phyloP scores from a whole-genome alignment of 2,329 filamentous ascomycete species.

The Diplodia mutila region DNA sequence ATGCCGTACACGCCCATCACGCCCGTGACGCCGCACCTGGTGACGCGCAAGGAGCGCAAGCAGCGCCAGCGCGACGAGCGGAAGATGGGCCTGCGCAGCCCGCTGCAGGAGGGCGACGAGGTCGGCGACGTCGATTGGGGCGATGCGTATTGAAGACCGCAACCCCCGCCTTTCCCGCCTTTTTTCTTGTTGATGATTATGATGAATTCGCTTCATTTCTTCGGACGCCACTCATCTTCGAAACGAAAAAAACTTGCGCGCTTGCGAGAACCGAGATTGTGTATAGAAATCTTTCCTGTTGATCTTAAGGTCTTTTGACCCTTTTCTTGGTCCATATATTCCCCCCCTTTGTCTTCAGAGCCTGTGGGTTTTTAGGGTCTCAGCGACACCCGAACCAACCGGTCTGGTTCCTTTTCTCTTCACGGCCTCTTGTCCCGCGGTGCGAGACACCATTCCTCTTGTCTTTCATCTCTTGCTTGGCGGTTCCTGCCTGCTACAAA shows the following conservation, averaged over 20 bases:
- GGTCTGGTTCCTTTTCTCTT: background rate
- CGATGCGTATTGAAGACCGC: conserved; percentile 9
- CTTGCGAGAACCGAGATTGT: conserved; percentile 9
- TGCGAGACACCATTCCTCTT: background rate
- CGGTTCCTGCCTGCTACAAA: background rate
- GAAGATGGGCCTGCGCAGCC: conserved; percentile 54
- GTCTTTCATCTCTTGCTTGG: background rate
- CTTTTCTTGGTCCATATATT: conserved; percentile 7
- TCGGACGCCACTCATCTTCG: background rate
- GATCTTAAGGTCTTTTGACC: background rate
- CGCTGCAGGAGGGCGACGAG: conserved; percentile 49
- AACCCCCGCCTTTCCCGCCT: background rate
- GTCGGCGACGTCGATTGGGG: conserved; percentile 30
- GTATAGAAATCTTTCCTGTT: conserved; percentile 2
- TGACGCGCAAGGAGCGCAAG: conserved; percentile 72
- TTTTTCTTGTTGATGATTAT: conserved; percentile 3
- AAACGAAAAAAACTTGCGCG: background rate
- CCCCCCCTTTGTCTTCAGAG: background rate
- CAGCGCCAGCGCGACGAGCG: conserved; percentile 67
- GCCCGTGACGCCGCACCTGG: conserved; percentile 75
- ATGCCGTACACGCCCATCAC: conserved; percentile 77
- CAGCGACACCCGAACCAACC: background rate
- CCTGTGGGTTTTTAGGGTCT: background rate
- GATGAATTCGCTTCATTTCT: background rate
- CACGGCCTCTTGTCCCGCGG: background rate